phyloP scores from a whole-genome alignment of 495 filamentous ascomycete genomes.

The Chaetomidium leptoderma region DNA sequence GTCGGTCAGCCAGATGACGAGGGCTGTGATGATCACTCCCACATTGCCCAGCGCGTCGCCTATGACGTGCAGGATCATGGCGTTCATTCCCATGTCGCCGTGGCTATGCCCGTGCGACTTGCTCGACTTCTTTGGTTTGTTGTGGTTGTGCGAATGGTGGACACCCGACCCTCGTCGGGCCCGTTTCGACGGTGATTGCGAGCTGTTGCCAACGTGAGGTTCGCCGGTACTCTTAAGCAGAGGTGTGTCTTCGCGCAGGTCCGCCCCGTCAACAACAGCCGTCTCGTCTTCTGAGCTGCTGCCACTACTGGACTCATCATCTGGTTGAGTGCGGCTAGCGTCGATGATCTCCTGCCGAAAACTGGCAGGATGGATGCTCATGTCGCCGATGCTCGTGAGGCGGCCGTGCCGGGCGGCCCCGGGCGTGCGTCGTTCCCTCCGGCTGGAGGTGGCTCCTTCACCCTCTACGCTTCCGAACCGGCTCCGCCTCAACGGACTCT shows the following conservation, averaged over 20 bases:
- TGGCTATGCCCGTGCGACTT: constrained; percentile 69
- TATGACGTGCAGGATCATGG: constrained; percentile 92
- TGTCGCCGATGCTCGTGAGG: constrained; percentile 60
- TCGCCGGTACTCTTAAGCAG: constrained; percentile 32
- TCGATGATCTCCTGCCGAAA: constrained; percentile 89
- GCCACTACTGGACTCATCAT: constrained; percentile 48
- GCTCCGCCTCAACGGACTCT: constrained; percentile 34
- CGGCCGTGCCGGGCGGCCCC: constrained; percentile 49
- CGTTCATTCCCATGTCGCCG: constrained; percentile 92
- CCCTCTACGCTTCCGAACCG: constrained; percentile 23
- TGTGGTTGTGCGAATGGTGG: constrained; percentile 74
- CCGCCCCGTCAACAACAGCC: constrained; percentile 12
- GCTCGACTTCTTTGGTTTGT: constrained; percentile 62
- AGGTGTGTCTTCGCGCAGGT: constrained; percentile 44
- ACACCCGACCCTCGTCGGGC: constrained; percentile 39
- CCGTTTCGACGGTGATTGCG: constrained; percentile 26
- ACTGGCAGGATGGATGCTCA: constrained; percentile 82
- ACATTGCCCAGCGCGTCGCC: constrained; percentile 96
- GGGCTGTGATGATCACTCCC: constrained; percentile 88
- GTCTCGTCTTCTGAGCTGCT: constrained; percentile 51
- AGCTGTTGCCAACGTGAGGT: constrained; percentile 16
- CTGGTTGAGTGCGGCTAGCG: constrained; percentile 50
- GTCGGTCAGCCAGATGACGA: constrained; percentile 84
- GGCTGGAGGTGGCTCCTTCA: constrained; percentile 16
- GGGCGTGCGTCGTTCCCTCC: constrained; percentile 50